Evolutionary conservation across 2,329 filamentous ascomycete species (phyloP), one percentile per base, ranked within the genome.

Genomic region (Uncinocarpus reesii): DNA sequence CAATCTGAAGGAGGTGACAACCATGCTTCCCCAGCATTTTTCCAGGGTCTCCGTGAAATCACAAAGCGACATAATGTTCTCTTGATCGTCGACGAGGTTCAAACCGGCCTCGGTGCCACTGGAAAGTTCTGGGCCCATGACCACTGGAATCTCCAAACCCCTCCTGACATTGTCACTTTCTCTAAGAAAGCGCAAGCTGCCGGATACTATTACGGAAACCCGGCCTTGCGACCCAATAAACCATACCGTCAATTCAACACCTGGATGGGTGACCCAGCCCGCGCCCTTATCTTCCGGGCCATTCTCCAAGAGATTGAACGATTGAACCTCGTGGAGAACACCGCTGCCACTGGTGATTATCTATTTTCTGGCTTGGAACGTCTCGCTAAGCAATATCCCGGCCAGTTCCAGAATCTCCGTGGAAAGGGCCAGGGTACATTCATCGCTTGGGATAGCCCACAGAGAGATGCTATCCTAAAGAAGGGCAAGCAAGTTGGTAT

Each of bases 101-200:
- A 95, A 71, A 95, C 88, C 5, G 89, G 88, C 64, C 83, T 95
- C 21, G 89, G 89, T 58, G 87, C 89, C 32, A 95, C 88, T 0
- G 88, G 88, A 59, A 88, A 86, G 67, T 94, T 95, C 80, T 95
- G 88, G 88, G 88, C 89, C 7, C 89, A 95, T 72, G 87, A 95
- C 60, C 89, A 95, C 80, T 95, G 88, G 88, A 77, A 84, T 65
- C 77, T 95, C 36, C 62, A 75, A 42, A 71, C 80, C 29, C 85
- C 88, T 7, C 88, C 88, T 0, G 88, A 95, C 72, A 92, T 95
- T 74, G 88, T 95, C 37, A 95, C 88, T 50, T 95, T 95, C 72
- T 86, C 80, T 62, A 95, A 95, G 76, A 95, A 95, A 76, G 89
- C 88, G 2, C 88, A 95, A 71, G 86, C 88, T 1, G 88, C 89